Evolutionary conservation across 352 stramenopile genomes (phyloP).

Genomic region (Globisporangium rhizosaccharum): DNA sequence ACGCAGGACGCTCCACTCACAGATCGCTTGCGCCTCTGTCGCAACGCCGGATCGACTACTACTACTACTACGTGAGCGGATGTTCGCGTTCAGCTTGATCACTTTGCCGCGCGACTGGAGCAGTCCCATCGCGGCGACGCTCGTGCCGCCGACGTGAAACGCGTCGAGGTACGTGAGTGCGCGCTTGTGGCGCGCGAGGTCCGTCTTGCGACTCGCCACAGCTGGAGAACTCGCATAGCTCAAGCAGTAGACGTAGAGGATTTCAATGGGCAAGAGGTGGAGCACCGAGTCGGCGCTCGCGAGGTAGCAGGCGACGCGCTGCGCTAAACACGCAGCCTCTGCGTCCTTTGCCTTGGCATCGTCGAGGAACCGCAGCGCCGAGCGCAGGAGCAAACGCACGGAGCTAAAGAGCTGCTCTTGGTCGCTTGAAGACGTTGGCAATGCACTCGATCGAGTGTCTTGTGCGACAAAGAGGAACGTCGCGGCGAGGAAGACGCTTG

Average conservation of each 20-base stretch:
- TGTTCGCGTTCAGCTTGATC: slow-evolving; percentile 10
- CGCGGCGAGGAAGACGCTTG: slow-evolving; percentile 33
- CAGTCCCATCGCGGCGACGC: slow-evolving; percentile 4
- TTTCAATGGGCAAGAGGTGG: slow-evolving; percentile 27
- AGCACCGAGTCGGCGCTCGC: slow-evolving; percentile 23
- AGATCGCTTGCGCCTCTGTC: slow-evolving; percentile 11
- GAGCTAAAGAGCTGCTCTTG: slow-evolving; percentile 24
- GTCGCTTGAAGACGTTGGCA: neutral
- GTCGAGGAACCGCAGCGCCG: slow-evolving; percentile 29
- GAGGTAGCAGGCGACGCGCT: slow-evolving; percentile 23
- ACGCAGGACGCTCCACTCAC: slow-evolving; percentile 28
- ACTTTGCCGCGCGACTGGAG: slow-evolving; percentile 14
- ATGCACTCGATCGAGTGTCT: neutral
- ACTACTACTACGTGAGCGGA: neutral
- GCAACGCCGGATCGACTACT: neutral
- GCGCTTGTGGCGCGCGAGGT: neutral
- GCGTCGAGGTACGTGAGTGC: slow-evolving; percentile 12
- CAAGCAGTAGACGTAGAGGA: slow-evolving; percentile 33
- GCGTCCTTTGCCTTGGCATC: slow-evolving; percentile 16
- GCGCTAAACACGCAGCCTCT: slow-evolving; percentile 23
- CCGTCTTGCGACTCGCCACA: neutral
- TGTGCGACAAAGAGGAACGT: slow-evolving; percentile 19
- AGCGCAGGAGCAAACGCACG: slow-evolving; percentile 31
- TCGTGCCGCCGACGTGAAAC: slow-evolving; percentile 9
- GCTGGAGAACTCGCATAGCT: slow-evolving; percentile 7